Evolutionary conservation across 2,329 filamentous ascomycete species (phyloP), one percentile per base, ranked within the genome.

Genomic region (Saccharata proteae): DNA sequence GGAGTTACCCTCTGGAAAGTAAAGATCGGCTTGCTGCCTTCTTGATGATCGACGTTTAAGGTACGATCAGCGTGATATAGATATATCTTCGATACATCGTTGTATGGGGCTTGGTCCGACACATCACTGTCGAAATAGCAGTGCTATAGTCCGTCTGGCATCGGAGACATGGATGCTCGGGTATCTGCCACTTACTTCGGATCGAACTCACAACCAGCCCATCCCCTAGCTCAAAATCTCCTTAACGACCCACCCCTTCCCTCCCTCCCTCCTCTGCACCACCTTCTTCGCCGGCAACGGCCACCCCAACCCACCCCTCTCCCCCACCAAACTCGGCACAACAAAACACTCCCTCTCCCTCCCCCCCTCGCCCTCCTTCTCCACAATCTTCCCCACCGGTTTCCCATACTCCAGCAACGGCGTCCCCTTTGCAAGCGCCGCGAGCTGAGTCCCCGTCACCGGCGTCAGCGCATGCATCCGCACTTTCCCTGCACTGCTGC

Each of bases 381-480:
- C 58, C 22, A 58, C 59, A 38, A 81, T 71, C 62, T 90, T 86
- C 44, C 90, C 90, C 49, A 94, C 77, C 1, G 90, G 88, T 61
- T 96, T 96, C 3, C 84, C 82, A 43, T 88, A 85, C 21, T 72
- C 72, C 14, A 96, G 55, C 32, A 98, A 61, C 29, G 85, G 82
- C 9, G 90, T 96, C 0, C 81, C 82, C 50, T 84, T 79, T 4
- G 85, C 82, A 33, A 96, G 64, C 1, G 73, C 74, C 4, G 80
- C 73, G 5, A 98, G 67, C 51, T 92, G 81, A 3, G 71, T 68
- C 2, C 74, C 79, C 11, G 75, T 80, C 5, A 93, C 64, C 16
- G 86, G 74, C 3, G 85, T 88, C 13, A 98, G 67, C 3, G 88
- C 72, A 49, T 88, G 81, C 80, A 98, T 92, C 25, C 90, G 65